Conservation (phyloP, 1,139 yeast species). For the Hansenula lynferdii region DNA sequence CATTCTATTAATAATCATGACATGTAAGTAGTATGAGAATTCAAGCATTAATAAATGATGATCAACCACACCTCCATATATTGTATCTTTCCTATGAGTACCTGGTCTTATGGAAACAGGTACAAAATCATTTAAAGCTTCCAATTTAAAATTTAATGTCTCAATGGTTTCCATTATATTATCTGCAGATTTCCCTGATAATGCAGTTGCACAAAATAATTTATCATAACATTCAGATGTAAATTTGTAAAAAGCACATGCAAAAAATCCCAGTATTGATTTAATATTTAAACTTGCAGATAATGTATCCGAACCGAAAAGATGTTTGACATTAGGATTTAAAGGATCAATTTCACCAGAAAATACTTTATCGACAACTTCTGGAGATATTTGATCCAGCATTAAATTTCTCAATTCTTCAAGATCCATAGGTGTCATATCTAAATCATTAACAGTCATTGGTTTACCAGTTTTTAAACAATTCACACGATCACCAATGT, state of each 20-base stretch:
- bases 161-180: slow-evolving; percentile 24
- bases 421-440: slow-evolving; percentile 32
- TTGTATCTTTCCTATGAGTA: background rate
- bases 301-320: too few species aligned
- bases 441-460: slow-evolving; percentile 48
- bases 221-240: slow-evolving; percentile 15
- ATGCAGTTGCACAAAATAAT: slow-evolving; percentile 27
- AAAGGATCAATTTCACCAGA: background rate
- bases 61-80: slow-evolving; percentile 1
- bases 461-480: slow-evolving; percentile 58
- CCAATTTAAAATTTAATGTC: slow-evolving; percentile 26
- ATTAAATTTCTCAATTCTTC: background rate
- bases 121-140: slow-evolving; percentile 23
- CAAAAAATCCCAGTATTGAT: background rate
- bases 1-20: slow-evolving; percentile 21
- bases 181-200: slow-evolving; percentile 21
- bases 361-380: background rate
- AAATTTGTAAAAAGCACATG: slow-evolving; percentile 2
- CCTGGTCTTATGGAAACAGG: slow-evolving; percentile 25
- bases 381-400: background rate
- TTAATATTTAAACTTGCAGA: background rate
- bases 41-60: slow-evolving; percentile 8
- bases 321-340: background rate
- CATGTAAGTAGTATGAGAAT: slow-evolving; percentile 13
- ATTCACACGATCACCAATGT: slow-evolving; percentile 46